Conservation (phyloP, 1,284 basidiomycete genomes). For the Ceratobasidium sp. region DNA sequence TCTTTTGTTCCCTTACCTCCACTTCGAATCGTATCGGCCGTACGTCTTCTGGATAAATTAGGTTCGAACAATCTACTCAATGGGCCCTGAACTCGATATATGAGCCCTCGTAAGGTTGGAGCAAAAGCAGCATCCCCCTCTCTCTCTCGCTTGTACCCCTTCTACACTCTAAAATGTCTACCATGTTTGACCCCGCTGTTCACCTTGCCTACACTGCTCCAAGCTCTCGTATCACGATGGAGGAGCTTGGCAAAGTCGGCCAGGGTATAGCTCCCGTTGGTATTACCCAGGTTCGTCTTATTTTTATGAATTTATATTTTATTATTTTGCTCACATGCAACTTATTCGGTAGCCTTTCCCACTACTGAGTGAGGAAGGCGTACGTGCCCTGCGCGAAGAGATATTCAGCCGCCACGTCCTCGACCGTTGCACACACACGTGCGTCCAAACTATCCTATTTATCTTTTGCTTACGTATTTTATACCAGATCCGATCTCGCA, state of each 20-base stretch:
- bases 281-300: constrained; percentile 12
- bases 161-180: neutral
- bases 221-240: constrained; percentile 43
- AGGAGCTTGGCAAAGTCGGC: constrained; percentile 46
- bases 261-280: constrained; percentile 44
- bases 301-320: neutral
- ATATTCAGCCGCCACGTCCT: constrained; percentile 45
- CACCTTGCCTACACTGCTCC: constrained; percentile 47
- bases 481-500: constrained; percentile 21
- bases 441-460: too few relatives aligned
- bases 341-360: constrained; percentile 47
- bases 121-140: neutral
- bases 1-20: constrained; percentile 7
- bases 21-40: neutral
- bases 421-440: constrained; percentile 43
- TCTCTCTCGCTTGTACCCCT: neutral
- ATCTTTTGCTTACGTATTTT: neutral
- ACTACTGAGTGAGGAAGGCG: constrained; percentile 47
- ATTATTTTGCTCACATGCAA: neutral
- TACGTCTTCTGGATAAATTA: neutral
- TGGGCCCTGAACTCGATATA: neutral
- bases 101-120: neutral
- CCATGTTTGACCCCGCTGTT: constrained; percentile 46
- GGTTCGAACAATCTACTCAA: neutral
- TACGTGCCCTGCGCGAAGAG: constrained; percentile 47